Evolutionary conservation across 306 rosid species (phyloP).

Genomic region (Lagenaria siceraria): DNA sequence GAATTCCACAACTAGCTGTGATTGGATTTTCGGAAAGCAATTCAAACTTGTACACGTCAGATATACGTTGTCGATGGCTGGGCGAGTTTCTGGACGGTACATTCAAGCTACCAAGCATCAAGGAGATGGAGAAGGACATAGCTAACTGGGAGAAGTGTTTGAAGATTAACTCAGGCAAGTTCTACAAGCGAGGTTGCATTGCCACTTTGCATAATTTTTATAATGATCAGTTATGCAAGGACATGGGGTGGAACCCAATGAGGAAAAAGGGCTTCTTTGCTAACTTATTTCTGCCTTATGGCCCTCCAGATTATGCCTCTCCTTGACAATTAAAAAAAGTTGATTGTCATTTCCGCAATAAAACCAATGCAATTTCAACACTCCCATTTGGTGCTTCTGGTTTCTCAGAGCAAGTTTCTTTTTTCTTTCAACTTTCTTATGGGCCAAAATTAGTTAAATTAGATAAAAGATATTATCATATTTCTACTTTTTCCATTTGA

Average conservation of each 20-base stretch:
- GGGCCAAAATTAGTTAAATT: no score
- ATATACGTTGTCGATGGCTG: slow-evolving; percentile 58
- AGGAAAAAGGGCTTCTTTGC: slow-evolving; percentile 46
- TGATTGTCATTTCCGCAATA: no score
- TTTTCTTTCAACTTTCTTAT: no score
- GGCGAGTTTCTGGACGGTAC: slow-evolving; percentile 45
- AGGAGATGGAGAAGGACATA: slow-evolving; percentile 45
- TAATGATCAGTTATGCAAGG: slow-evolving; percentile 50
- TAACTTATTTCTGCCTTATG: slow-evolving; percentile 49
- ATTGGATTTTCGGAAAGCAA: slow-evolving; percentile 32
- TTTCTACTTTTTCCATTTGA: no score
- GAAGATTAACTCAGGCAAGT: slow-evolving; percentile 21
- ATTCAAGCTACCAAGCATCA: slow-evolving; percentile 42
- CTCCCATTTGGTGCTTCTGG: no score
- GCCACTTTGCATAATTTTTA: slow-evolving; percentile 36
- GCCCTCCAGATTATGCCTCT: slow-evolving; percentile 40
- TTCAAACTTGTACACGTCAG: slow-evolving; percentile 44
- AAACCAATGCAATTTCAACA: no score
- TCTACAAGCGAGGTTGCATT: slow-evolving; percentile 38
- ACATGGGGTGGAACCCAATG: slow-evolving; percentile 56
- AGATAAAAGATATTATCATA: no score
- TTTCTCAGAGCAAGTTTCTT: no score
- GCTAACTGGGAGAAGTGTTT: slow-evolving; percentile 25
- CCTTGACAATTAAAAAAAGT: background rate
- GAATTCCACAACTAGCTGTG: slow-evolving; percentile 33